Evolutionary conservation across 1,284 basidiomycete species (phyloP), one percentile per base, ranked within the genome.

Genomic region (Boletellus dicymbophilus): DNA sequence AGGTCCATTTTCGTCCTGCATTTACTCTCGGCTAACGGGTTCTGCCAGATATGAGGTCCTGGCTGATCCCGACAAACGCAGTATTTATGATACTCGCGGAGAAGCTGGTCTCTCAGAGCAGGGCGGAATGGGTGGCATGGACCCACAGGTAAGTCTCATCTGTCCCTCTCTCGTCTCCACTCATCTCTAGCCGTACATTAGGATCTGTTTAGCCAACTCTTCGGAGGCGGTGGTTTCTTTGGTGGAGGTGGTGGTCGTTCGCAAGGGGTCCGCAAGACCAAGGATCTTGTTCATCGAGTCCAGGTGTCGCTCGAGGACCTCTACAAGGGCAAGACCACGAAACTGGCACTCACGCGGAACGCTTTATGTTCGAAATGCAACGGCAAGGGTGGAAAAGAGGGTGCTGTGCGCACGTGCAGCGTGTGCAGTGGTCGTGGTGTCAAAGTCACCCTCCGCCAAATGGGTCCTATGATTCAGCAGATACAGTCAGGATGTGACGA

Each of bases 391-490:
- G 97, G 97, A 57, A 99, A 99, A 74, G 95, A 97, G 37, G 96
- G 96, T 51, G 89, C 96, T 27, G 94, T 98, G 53, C 85, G 87
- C 70, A 70, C 78, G 41, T 99, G 97, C 72, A 63, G 71, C 43
- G 69, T 78, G 20, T 99, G 97, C 77, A 81, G 78, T 63, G 97
- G 97, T 58, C 92, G 94, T 62, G 97, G 97, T 69, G 76, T 97
- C 75, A 93, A 90, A 72, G 75, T 98, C 62, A 93, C 90, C 50
- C 77, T 98, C 53, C 90, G 97, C 55, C 96, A 98, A 72, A 89
- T 97, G 82, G 97, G 97, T 31, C 97, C 97, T 16, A 99, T 99
- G 97, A 94, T 99, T 62, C 97, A 99, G 75, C 97, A 99, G 74
- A 93, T 99, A 64, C 97, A 99, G 71, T 91, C 94, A 58, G 81